Base-by-base conservation (phyloP, 179 eudicot genomes). In the Spergularia azorica region DNA sequence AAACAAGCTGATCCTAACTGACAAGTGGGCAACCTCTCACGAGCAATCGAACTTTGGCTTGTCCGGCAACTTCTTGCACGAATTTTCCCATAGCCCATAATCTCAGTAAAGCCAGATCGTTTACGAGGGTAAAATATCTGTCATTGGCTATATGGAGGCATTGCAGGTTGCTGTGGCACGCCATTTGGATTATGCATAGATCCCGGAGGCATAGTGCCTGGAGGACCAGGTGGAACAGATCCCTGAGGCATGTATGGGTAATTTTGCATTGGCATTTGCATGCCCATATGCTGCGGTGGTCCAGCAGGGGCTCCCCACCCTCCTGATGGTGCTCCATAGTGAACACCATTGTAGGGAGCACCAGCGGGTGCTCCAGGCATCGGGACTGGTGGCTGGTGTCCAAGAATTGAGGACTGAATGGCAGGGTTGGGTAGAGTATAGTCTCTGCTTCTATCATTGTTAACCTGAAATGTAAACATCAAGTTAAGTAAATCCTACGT, bases 361-460 rank as follows among this genome's bases (percentile, higher is more conserved):
- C 74, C 82, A 48, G 80, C 67, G 32, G 76, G 83, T 6, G 77
- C 83, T 60, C 87, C 92, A 8, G 81, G 83, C 84, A 88, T 79
- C 36, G 81, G 75, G 41, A 70, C 81, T 46, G 85, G 85, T 18
- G 87, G 83, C 78, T 88, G 96, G 66, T 88, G 97, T 55, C 91
- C 91, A 21, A 88, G 71, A 54, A 85, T 55, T 26, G 93, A 77
- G 36, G 92, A 87, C 58, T 82, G 66, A 61, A 89, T 73, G 16
- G 90, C 87, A 63, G 88, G 76, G 75, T 71, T 74, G 11, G 97
- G 90, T 62, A 84, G 64, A 11, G 99, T 95, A 70, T 89, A 95
- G 82, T 95, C 99, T 84, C 99, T 91, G 87, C 97, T 88, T 67
- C 97, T 74, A 74, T 95, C 99, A 63, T 93, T 95, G 81, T 95